Percentiles rank a stretch among this genome's conserved stretches.
Evolutionary conservation across 2,329 filamentous ascomycete genomes (phyloP).

Genomic region (Aspergillus arachidicola): DNA sequence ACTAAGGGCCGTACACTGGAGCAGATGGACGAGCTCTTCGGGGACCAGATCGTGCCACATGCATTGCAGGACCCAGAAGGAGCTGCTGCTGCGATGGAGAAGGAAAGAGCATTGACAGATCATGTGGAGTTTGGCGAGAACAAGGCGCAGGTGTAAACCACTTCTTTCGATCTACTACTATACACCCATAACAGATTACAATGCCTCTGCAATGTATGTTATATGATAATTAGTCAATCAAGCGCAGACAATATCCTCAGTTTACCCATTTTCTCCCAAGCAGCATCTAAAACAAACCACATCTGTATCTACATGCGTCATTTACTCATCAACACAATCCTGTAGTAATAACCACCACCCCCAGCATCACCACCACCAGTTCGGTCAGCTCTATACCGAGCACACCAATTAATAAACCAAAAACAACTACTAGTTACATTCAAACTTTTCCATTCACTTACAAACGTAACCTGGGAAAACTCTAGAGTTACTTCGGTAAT

Average conservation of each 20-base stretch:
- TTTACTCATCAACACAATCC: not conserved
- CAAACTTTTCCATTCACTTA: not conserved
- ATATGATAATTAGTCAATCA: not conserved
- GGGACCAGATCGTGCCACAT: conserved; percentile 12
- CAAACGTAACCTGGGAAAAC: not conserved
- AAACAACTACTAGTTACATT: not conserved
- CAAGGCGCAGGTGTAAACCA: not conserved
- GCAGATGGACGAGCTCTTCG: conserved; percentile 31
- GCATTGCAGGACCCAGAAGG: conserved; percentile 3
- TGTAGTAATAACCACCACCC: not conserved
- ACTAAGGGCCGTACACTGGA: conserved; percentile 34
- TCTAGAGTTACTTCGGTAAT: not conserved
- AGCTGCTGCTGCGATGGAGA: conserved; percentile 3
- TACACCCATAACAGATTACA: not conserved
- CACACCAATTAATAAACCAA: not conserved
- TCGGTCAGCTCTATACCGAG: not conserved
- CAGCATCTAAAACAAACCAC: not conserved
- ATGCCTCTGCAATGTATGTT: not conserved
- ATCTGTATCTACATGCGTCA: not conserved
- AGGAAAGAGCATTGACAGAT: not conserved
- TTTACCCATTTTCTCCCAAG: not conserved
- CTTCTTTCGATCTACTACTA: not conserved
- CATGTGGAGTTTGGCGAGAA: not conserved
- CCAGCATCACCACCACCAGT: not conserved
- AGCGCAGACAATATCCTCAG: not conserved